Base-by-base conservation (phyloP, 768 basidiomycete species). In the Rhodotorula babjevae region DNA sequence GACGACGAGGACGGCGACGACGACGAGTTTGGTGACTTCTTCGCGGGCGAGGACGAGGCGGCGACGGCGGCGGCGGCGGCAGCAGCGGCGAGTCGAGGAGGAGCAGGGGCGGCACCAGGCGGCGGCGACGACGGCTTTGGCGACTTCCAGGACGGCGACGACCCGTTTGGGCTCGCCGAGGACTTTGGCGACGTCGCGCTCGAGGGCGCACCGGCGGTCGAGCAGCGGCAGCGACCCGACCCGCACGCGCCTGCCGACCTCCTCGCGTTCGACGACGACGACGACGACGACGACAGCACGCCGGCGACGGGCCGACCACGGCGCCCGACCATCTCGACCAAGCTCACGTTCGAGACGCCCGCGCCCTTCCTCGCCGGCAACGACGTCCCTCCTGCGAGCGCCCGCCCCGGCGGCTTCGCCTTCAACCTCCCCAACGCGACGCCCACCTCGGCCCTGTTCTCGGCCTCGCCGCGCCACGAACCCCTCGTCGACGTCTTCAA, bases 1-100 rank as follows among this genome's bases (percentile, higher is more conserved):
- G 36, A 36, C 36, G 36, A 36, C 9, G 36, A 36, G 5, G 36
- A 36, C 36, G 56, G 9, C 5, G 64, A 46, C 19, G 49, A 49
- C 1, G 40, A 94, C 76, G 92, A 92, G 36, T 95, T 95, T 81
- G 93, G 92, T 8, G 92, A 93, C 78, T 92, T 93, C 79, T 85
- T 89, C 2, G 83, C 84, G 0, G 84, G 85, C 33, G 72, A 72
- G 47, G 68, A 64, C 61, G 80, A 63, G 61, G 67, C 36, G 36
- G 36, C 36, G 5, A 36, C 36, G 36, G 36, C 36, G 36, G 36
- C 36, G 36, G 36, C 36, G 36, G 36, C 36, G 36, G 36, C 36
- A 36, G 36, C 36, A 36, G 7, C 0, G 42, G 1, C 42, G 59
- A 11, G 25, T 42, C 27, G 16, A 4, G 8, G 52, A 40, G 25